Evolutionary conservation across 371 early-diverging fungal species (phyloP), one percentile per base, ranked within the genome.

Genomic region (Mucor circinelloides): DNA sequence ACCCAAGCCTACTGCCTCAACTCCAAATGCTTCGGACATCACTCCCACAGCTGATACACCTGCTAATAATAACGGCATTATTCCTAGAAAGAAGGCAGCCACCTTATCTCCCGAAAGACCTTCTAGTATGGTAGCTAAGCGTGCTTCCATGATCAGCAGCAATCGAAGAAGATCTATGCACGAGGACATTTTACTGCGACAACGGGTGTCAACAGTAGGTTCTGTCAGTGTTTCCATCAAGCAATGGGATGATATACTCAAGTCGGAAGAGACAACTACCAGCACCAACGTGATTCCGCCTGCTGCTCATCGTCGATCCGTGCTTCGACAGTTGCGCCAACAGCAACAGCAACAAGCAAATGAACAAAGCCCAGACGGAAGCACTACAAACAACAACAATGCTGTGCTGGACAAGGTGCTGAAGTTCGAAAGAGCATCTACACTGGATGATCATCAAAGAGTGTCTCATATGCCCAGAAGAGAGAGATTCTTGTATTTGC

Each of bases 321-420:
- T 68, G 1, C 50, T 72, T 5, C 31, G 75, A 36, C 69, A 69
- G 36, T 32, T 64, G 40, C 70, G 66, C 12, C 73, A 69, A 66
- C 65, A 72, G 12, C 74, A 67, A 25, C 58, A 63, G 6, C 40
- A 66, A 21, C 54, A 70, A 42, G 27, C 12, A 7, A 3, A 25
- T 10, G 50, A 65, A 23, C 60, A 56, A 17, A 2, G n/a, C 19
- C 19, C 21, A 31, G 56, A 56, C 7, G 56, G 56, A 31, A 58
- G 5, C 9, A 6, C 19, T 15, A 12, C 69, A 27, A 58, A 21
- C 58, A 60, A 60, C 55, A 72, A 64, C 12, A 76, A 72, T 63
- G 71, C 68, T 6, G 80, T 83, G 6, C 56, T 83, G 31, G 80
- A 83, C 34, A 83, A 83, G 42, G 81, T 83, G n/a, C 70, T 76